Percentiles rank a stretch among this genome's conserved stretches.
Evolutionary conservation across 140 eudicot genomes (phyloP).

Genomic region (Cichorium intybus): DNA sequence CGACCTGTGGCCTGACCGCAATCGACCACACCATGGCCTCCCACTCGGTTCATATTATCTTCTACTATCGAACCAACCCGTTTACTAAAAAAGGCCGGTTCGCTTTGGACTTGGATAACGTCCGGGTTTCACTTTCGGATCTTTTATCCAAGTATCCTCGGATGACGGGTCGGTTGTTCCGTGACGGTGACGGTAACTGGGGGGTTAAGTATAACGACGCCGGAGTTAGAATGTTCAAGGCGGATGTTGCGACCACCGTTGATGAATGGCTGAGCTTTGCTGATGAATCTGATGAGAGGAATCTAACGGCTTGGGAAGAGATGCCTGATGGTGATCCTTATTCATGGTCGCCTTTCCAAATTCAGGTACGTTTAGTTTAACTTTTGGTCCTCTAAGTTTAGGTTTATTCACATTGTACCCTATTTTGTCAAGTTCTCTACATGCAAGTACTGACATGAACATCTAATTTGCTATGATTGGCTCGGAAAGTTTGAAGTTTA

Average conservation of each 20-base stretch:
- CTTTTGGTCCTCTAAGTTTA: neutral
- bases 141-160: slow-evolving; percentile 47
- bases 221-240: slow-evolving; percentile 56
- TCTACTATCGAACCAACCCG: slow-evolving; percentile 53
- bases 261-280: slow-evolving; percentile 67
- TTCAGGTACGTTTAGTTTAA: slow-evolving; percentile 41
- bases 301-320: slow-evolving; percentile 54
- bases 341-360: slow-evolving; percentile 67
- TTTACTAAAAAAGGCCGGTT: slow-evolving; percentile 34
- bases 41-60: slow-evolving; percentile 48
- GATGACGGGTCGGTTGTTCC: slow-evolving; percentile 57
- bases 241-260: slow-evolving; percentile 37
- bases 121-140: slow-evolving; percentile 38
- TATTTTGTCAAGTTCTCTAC: neutral
- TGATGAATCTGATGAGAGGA: slow-evolving; percentile 47
- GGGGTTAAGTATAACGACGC: slow-evolving; percentile 58
- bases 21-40: slow-evolving; percentile 56
- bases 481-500: neutral
- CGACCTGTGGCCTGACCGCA: slow-evolving; percentile 17
- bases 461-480: neutral
- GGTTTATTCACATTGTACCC: neutral
- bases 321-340: slow-evolving; percentile 54
- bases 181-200: slow-evolving; percentile 44
- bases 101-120: slow-evolving; percentile 38
- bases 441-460: neutral